Evolutionary conservation across 345 rosid genomes (phyloP).

Genomic region (Anastatica hierochuntica): DNA sequence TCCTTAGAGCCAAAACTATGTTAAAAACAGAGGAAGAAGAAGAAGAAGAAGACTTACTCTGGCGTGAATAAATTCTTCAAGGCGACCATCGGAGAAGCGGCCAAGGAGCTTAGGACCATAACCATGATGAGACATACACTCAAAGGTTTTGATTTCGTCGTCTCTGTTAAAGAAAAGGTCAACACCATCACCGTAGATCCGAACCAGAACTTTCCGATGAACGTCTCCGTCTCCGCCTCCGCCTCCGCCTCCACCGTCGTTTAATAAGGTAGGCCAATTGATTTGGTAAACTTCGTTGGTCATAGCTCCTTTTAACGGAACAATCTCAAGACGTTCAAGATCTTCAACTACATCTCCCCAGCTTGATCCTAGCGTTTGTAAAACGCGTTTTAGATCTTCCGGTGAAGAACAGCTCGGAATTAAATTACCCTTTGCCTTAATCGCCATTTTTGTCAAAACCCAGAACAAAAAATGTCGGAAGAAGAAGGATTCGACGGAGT

Average conservation of each 20-base stretch:
- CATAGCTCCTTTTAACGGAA: conserved; percentile 72
- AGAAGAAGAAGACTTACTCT: conserved; percentile 39
- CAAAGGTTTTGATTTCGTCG: conserved; percentile 74
- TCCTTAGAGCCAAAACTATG: neutral
- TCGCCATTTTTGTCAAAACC: conserved; percentile 5
- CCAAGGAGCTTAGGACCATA: conserved; percentile 92
- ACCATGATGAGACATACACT: conserved; percentile 80
- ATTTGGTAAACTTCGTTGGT: conserved; percentile 78
- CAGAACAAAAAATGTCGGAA: too few species aligned
- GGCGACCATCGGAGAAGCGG: conserved; percentile 66
- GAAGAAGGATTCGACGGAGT: too few species aligned
- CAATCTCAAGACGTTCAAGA: conserved; percentile 38
- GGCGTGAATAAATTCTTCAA: conserved; percentile 91
- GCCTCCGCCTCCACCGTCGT: too few species aligned
- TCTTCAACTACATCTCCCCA: conserved; percentile 67
- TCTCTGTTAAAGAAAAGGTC: conserved; percentile 74
- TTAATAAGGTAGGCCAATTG: conserved; percentile 60
- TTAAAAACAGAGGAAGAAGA: neutral
- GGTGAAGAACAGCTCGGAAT: conserved; percentile 33
- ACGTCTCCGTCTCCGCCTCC: too few species aligned
- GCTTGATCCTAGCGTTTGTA: conserved; percentile 35
- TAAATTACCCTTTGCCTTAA: neutral
- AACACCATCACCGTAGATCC: conserved; percentile 87
- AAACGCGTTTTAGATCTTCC: conserved; percentile 43
- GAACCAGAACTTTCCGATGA: conserved; percentile 47